phyloP scores from a whole-genome alignment of 2,329 filamentous ascomycete genomes.

The Keithomyces neogunnii region DNA sequence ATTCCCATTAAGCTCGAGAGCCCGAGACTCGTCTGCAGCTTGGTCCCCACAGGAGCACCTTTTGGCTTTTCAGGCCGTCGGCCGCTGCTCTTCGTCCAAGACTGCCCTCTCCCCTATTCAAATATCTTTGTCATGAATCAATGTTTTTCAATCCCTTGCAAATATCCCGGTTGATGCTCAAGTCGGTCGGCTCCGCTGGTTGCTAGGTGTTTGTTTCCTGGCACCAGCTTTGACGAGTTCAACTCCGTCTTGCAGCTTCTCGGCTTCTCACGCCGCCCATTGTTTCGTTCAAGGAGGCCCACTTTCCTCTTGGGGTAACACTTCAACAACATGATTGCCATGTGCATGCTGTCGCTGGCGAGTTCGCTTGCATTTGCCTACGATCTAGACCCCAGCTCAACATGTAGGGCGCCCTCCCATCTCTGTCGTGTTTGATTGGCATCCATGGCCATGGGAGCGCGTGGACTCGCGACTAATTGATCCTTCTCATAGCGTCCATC shows the following conservation, averaged over 20 bases:
- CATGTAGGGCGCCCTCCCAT: conserved; percentile 15
- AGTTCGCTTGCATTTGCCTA: conserved; percentile 22
- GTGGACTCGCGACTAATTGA: not conserved
- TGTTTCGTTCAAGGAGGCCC: not conserved
- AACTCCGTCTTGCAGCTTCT: not conserved
- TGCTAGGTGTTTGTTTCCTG: not conserved
- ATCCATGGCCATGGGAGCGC: conserved; percentile 2
- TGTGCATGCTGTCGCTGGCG: conserved; percentile 2
- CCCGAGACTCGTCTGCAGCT: too few species aligned
- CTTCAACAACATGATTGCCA: conserved; percentile 1
- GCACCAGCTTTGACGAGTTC: not conserved
- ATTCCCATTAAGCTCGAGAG: too few species aligned
- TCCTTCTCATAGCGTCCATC: conserved; percentile 35
- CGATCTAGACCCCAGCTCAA: conserved; percentile 27
- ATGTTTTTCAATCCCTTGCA: not conserved
- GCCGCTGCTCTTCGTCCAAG: too few species aligned
- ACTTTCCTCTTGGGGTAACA: not conserved
- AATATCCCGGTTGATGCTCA: not conserved
- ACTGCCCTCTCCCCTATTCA: too few species aligned
- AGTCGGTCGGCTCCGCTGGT: not conserved
- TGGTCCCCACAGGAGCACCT: too few species aligned
- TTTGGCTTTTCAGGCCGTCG: too few species aligned
- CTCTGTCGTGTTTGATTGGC: not conserved
- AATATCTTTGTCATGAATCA: too few species aligned
- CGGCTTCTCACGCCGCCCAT: not conserved